Evolutionary conservation across 768 basidiomycete species (phyloP), one percentile per base, ranked within the genome.

Genomic region (Leucocoprinus sp.): DNA sequence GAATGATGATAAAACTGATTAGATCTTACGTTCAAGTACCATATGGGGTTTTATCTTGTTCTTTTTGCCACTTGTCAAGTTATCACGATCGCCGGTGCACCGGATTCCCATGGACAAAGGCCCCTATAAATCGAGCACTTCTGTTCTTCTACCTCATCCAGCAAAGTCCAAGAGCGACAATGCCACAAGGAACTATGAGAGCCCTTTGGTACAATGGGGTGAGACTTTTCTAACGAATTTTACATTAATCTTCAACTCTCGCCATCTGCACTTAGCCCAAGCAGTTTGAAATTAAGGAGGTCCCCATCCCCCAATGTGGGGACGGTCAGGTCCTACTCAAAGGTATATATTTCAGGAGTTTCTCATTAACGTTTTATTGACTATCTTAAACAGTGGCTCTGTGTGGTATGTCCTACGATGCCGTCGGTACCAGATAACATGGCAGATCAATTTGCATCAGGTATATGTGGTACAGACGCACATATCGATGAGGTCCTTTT

Each of bases 401-500:
- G 43, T 64, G 63, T 53, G 78, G 80, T 50, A 31, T 38, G 44
- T 29, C 6, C 8, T 11, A 3, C 19, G 8, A 34, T 12, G 28
- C 6, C 5, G 14, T 19, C 1, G 12, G 11, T n/a, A n/a, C 15
- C 22, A 14, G n/a, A 11, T 7, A 39, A 14, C 4, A 39, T n/a
- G 9, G 5, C 7, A 15, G 8, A 15, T 35, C 22, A 19, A 21
- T 12, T 8, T 14, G 3, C 4, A 11, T 12, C 7, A 45, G 44
- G 44, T 38, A 74, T 84, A 17, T 84, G 82, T 54, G 82, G 82
- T 34, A 85, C 82, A 9, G 84, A 85, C 56, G 61, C 63, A 19
- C 67, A 69, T 50, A 52, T 69, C 37, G 65, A 65, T 19, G 64
- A 77, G 65, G 56, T 81, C 12, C 8, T 48, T 5, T 22, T 8